phyloP scores from a whole-genome alignment of 345 rosid species.

The Citrus reticulata region DNA sequence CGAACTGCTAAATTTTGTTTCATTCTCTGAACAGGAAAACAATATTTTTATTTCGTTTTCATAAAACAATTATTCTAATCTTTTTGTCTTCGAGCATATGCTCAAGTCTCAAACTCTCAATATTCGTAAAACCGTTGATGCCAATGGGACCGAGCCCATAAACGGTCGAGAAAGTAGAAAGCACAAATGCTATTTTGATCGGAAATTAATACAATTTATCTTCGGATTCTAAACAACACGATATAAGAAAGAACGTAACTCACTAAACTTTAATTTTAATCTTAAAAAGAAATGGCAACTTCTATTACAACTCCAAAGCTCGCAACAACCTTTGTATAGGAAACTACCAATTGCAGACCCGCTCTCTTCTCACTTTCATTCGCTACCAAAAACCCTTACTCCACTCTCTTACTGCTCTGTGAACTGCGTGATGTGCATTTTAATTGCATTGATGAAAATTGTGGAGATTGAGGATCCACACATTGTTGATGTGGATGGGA shows the following conservation, averaged over 20 bases:
- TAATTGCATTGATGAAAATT: neutral
- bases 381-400: slow-evolving; percentile 34
- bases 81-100: too few species aligned
- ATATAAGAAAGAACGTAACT: neutral
- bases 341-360: slow-evolving; percentile 31
- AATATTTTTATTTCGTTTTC: too few species aligned
- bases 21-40: too few species aligned
- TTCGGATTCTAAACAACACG: neutral
- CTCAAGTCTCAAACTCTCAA: too few species aligned
- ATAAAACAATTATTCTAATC: too few species aligned
- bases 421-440: neutral
- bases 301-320: slow-evolving; percentile 60
- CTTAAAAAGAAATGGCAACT: slow-evolving; percentile 27
- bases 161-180: too few species aligned
- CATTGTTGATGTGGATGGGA: slow-evolving; percentile 86
- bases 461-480: slow-evolving; percentile 78
- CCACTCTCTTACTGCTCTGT: slow-evolving; percentile 4
- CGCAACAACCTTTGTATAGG: slow-evolving; percentile 31
- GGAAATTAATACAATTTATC: too few species aligned
- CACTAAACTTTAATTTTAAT: neutral
- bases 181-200: too few species aligned
- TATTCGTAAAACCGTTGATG: too few species aligned
- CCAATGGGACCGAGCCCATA: too few species aligned
- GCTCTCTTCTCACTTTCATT: slow-evolving; percentile 22
- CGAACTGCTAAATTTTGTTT: too few species aligned